Evolutionary conservation across 129 eudicot species (phyloP), one percentile per base, ranked within the genome.

Genomic region (Tagetes patula): DNA sequence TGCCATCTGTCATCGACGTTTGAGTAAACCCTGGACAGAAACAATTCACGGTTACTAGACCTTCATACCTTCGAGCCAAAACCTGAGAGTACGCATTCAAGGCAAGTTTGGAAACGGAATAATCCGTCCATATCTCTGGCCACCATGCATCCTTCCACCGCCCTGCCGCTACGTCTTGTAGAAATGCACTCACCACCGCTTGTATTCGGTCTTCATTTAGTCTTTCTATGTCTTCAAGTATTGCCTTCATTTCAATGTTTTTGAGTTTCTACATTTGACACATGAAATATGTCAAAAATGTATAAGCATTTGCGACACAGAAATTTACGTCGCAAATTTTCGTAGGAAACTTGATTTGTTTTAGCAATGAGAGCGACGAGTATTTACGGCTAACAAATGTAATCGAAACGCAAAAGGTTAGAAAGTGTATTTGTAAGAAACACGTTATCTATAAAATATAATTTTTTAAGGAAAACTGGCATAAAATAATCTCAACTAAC

Each of bases 11-110:
- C 96, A 93, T 93, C 3, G 90, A 48, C 1, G 98, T 93, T 48
- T 81, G 96, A 71, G 98, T 93, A 69, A 84, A 87, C 6, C 98
- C 98, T 0, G 98, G 98, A 77, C 98, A 93, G 42, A 85, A 93
- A 55, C 91, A 84, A 70, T 93, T 93, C 1, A 93, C 98, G 36
- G 81, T 80, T 13, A 84, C 38, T 46, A 84, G 81, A 0, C 79
- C 87, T 46, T 73, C 11, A 33, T 78, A 84, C 39, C 80, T 80
- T 12, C 69, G 75, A 0, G 98, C 95, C 77, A 93, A 71, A 45
- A 93, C 67, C 5, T 71, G 78, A 2, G 98, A 84, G 61, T 93
- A 89, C 10, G 95, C 87, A 55, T 93, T 93, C 12, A 93, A 77
- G 0, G 96, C 98, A 8, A 93, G 74, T 66, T 93, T 93, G 0